Base-by-base conservation (phyloP, 139 green algal species). In the Chlorella sp. region DNA sequence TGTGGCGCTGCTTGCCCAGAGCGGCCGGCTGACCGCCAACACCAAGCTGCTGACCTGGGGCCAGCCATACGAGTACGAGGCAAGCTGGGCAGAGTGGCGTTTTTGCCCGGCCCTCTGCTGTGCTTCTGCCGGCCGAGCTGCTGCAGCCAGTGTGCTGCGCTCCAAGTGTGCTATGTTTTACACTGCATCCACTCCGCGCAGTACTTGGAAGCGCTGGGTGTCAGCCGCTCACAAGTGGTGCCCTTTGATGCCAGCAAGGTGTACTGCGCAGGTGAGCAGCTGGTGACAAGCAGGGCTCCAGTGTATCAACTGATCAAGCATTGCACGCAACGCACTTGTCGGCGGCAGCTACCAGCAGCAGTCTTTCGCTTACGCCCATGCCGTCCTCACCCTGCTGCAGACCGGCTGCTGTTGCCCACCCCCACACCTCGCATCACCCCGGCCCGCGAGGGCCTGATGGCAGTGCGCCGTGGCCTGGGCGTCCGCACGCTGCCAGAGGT, bases 191-290 rank as follows among this genome's bases (percentile, higher is more conserved):
- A 6, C 6, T 26, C 3, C 63, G 28, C 25, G 80, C 85, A 93
- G 51, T 94, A 88, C 78, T 38, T 95, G 69, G 85, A 93, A 44
- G 82, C 93, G 65, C 83, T 95, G 60, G 64, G 87, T 11, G 41
- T 85, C 25, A 25, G 26, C 13, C 80, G 57, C 26, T 26, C 30
- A 20, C 74, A 86, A 34, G 28, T 90, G 28, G 83, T 88, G 38
- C 28, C 62, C 5, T 90, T 84, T 83, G 69, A 90, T 60, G 73
- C 87, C 21, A 34, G 30, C 39, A 41, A 72, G 38, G 47, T 83
- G 7, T 90, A 88, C 83, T 86, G 70, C 60, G 87, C 87, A 62
- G 76, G 76, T 82, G 30, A 26, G 74, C 12, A 26, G 74, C 6
- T 4, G n/a, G 23, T 9, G 18, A 36, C 12, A 21, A 60, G 21